phyloP scores from a whole-genome alignment of 306 rosid species.

The Lathyrus aphaca region DNA sequence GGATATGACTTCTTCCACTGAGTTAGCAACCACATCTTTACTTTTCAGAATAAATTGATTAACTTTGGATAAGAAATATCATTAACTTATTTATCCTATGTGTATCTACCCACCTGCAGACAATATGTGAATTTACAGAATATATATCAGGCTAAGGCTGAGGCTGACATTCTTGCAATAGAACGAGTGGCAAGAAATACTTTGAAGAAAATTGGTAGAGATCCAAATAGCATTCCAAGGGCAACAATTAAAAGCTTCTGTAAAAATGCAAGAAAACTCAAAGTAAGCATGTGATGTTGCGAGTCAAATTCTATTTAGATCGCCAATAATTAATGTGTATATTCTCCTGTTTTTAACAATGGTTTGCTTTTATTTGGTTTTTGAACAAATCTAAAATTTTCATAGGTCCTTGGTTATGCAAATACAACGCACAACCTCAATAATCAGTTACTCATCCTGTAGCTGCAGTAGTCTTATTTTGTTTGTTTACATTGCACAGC shows the following conservation, averaged over 20 bases:
- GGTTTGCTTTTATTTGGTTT: background rate
- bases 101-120: constrained; percentile 55
- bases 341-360: constrained; percentile 1
- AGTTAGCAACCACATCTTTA: constrained; percentile 56
- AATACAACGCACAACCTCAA: background rate
- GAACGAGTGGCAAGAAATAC: constrained; percentile 66
- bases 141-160: constrained; percentile 91
- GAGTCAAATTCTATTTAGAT: constrained; percentile 20
- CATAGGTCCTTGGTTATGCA: constrained; percentile 25
- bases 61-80: constrained; percentile 13
- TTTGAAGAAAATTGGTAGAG: constrained; percentile 84
- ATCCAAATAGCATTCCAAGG: constrained; percentile 78
- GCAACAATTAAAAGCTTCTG: constrained; percentile 79
- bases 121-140: constrained; percentile 84
- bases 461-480: background rate
- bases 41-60: constrained; percentile 29
- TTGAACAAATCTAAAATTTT: background rate
- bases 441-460: background rate
- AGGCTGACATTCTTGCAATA: constrained; percentile 80
- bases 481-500: background rate
- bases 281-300: constrained; percentile 57
- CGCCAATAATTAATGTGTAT: constrained; percentile 16
- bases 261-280: constrained; percentile 92
- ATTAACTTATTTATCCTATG: constrained; percentile 36
- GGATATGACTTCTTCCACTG: constrained; percentile 99